These are phyloP conservation scores for Leccinum rimulosum DNA, from an alignment of 768 basidiomycete species.

Conservation along the genomic window DNA sequence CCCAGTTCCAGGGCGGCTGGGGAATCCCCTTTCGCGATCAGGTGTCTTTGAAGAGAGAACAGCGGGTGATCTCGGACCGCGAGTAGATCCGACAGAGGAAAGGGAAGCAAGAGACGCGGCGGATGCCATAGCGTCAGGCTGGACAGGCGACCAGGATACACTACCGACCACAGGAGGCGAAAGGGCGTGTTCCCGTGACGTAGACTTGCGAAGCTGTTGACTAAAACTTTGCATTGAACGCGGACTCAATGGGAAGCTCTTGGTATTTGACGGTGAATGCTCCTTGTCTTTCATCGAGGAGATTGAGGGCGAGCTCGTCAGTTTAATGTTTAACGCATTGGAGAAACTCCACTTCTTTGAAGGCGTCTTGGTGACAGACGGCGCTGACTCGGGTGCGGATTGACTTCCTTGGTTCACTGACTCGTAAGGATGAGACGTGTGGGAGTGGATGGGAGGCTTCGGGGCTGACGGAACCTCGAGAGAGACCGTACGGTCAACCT, in stretches of 20 bases:
- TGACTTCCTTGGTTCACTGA: conserved; percentile 37
- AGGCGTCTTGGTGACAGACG: conserved; percentile 65
- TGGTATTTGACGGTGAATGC: conserved; percentile 29
- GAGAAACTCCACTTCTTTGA: conserved; percentile 98
- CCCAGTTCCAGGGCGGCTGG: conserved; percentile 71
- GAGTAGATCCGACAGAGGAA: conserved; percentile 69
- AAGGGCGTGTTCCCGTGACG: conserved; percentile 61
- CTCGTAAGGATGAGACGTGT: conserved; percentile 39
- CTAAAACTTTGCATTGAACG: conserved; percentile 60
- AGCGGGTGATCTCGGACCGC: conserved; percentile 44
- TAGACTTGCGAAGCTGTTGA: conserved; percentile 65
- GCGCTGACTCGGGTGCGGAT: conserved; percentile 41
- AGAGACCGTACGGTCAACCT: conserved; percentile 47
- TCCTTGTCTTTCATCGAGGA: conserved; percentile 51
- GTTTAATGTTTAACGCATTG: conserved; percentile 74
- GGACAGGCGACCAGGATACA: conserved; percentile 63
- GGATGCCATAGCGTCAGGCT: conserved; percentile 75
- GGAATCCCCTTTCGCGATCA: conserved; percentile 47
- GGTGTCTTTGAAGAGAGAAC: conserved; percentile 55
- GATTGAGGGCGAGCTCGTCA: conserved; percentile 63
- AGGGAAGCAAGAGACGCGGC: conserved; percentile 74
- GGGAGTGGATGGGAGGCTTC: conserved; percentile 26
- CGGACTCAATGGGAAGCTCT: conserved; percentile 64
- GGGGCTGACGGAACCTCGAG: conserved; percentile 47
- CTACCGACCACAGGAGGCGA: conserved; percentile 43